Conservation (phyloP, 148 eudicot species). For the Simmondsia chinensis region DNA sequence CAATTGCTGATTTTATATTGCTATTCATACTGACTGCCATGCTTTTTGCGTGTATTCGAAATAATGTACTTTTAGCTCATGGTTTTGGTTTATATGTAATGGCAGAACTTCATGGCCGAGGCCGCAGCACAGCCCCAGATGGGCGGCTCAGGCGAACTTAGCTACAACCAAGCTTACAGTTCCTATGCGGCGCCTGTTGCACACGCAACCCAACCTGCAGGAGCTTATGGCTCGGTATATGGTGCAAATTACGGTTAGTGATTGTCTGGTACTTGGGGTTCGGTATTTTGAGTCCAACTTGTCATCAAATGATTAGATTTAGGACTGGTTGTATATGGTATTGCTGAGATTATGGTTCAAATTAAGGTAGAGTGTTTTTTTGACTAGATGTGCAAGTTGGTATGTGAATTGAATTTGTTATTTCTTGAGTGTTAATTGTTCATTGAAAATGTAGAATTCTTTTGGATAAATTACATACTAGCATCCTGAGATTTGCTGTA, state of each 20-base stretch:
- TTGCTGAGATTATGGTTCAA: background rate
- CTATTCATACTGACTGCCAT: too few relatives aligned
- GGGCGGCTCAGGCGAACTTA: conserved; percentile 38
- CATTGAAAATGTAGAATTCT: too few relatives aligned
- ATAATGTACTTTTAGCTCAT: too few relatives aligned
- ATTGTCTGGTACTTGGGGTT: background rate
- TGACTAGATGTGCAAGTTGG: background rate
- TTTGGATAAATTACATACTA: too few relatives aligned
- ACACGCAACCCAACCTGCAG: conserved; percentile 49
- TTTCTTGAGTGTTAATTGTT: too few relatives aligned
- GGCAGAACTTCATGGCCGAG: conserved; percentile 88
- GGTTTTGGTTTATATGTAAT: too few relatives aligned
- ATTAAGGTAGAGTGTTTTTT: background rate
- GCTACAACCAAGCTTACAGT: conserved; percentile 46
- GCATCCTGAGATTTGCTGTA: too few relatives aligned
- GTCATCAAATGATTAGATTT: conserved; percentile 2
- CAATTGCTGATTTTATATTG: too few relatives aligned
- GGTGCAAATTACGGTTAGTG: conserved; percentile 57
- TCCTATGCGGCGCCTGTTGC: conserved; percentile 51
- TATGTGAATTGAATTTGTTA: too few relatives aligned
- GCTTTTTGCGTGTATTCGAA: too few relatives aligned
- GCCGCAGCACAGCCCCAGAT: conserved; percentile 41
- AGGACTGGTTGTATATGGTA: conserved; percentile 2
- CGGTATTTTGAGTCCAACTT: background rate
- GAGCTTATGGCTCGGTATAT: conserved; percentile 59